phyloP scores from a whole-genome alignment of 2,329 filamentous ascomycete genomes.

The Aspergillus sp. region DNA sequence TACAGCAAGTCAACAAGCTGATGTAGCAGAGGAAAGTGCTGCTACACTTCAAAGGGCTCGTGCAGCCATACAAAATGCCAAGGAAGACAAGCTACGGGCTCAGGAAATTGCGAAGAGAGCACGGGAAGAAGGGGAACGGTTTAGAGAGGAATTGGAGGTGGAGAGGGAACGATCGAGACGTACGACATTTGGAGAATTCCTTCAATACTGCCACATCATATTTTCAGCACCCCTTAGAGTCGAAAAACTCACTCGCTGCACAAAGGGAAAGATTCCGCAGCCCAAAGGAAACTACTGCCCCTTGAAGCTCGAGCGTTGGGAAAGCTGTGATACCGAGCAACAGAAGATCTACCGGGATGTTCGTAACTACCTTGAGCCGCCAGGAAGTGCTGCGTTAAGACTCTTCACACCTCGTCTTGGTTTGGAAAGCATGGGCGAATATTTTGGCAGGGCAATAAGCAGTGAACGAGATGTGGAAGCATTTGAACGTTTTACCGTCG shows the following conservation, averaged over 20 bases:
- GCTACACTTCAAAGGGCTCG: too few relatives aligned
- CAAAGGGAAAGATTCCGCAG: slow-evolving; percentile 25
- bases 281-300: slow-evolving; percentile 31
- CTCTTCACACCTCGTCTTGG: slow-evolving; percentile 21
- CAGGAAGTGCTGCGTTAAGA: slow-evolving; percentile 9
- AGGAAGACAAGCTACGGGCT: too few relatives aligned
- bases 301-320: slow-evolving; percentile 22
- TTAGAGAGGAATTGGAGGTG: not conserved
- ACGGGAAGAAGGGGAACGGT: too few relatives aligned
- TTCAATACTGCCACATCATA: slow-evolving; percentile 24
- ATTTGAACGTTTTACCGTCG: slow-evolving; percentile 26
- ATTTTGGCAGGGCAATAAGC: slow-evolving; percentile 19
- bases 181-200: slow-evolving; percentile 25
- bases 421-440: slow-evolving; percentile 19
- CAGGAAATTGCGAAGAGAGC: too few relatives aligned
- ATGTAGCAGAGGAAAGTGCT: too few relatives aligned
- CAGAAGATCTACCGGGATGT: slow-evolving; percentile 21
- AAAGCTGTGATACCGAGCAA: slow-evolving; percentile 22
- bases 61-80: too few relatives aligned
- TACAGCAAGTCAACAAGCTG: too few relatives aligned
- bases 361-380: slow-evolving; percentile 19
- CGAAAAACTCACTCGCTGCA: slow-evolving; percentile 24
- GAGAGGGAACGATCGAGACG: slow-evolving; percentile 15
- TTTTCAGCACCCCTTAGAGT: slow-evolving; percentile 27
- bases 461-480: slow-evolving; percentile 24